Evolutionary conservation across 305 asterid species (phyloP), one percentile per base, ranked within the genome.

Genomic region (Galium porrigens): DNA sequence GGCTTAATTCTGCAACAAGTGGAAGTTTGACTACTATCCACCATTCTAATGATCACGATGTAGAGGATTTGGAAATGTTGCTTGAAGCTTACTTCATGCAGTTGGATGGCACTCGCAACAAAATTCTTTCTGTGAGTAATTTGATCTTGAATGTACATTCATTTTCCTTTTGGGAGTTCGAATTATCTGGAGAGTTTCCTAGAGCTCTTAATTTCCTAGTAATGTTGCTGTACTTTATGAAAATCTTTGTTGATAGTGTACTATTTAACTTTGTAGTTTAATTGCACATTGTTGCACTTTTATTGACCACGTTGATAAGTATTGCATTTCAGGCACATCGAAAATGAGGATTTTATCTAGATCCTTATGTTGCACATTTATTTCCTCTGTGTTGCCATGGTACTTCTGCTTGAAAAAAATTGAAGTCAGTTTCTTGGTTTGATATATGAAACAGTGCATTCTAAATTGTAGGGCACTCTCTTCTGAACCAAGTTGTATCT

Each of bases 61-160:
- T 89, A 64, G 98, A 92, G 80, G 98, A 89, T 80, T 79, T 87
- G 12, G 96, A 92, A 73, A 92, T 92, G 98, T 77, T 92, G 86
- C 95, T 92, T 3, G 96, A 89, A 76, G 95, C 96, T 71, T 92
- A 89, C 75, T 89, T 92, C 82, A 78, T 82, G 88, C 96, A 89
- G 76, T 69, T 92, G 79, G 96, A 89, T 78, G 96, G 95, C 67
- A 92, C 89, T 54, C 96, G 94, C 36, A 87, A 86, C 81, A 92
- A 89, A 75, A 92, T 92, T 72, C 78, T 92, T 14, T 89, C 95
- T 20, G 96, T 86, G 68, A 85, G 95, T 80, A 48, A 30, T 56
- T 63, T 59, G 65, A 37, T 60, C 66, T 67, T 70, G n/a, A 17
- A 32, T 56, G 33, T 68, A 30, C 30, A 46, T 49, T 30, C 30